Evolutionary conservation across 257 asterid genomes (phyloP).

Genomic region (Oldenlandia corymbosa): DNA sequence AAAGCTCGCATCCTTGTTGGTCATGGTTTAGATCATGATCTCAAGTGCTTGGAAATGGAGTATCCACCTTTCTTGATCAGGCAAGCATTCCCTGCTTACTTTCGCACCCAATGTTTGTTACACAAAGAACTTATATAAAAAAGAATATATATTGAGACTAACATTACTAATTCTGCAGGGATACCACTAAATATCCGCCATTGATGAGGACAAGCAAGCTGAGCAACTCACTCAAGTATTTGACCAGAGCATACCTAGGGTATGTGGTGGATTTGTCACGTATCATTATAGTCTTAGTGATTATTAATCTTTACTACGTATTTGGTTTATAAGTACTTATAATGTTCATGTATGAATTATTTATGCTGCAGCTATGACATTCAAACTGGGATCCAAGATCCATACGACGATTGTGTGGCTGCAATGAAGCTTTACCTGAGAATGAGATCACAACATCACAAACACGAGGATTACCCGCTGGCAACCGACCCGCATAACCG

Average conservation of each 20-base stretch:
- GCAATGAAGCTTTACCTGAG: conserved; percentile 66
- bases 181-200: conserved; percentile 78
- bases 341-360: too few relatives aligned
- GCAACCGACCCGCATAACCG: conserved; percentile 70
- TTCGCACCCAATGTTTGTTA: too few relatives aligned
- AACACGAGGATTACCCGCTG: conserved; percentile 47
- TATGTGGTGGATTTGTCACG: conserved; percentile 20
- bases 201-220: conserved; percentile 91
- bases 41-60: conserved; percentile 70
- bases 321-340: too few relatives aligned
- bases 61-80: conserved; percentile 65
- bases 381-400: conserved; percentile 74
- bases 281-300: too few relatives aligned
- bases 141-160: not conserved
- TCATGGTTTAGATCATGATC: conserved; percentile 81
- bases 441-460: conserved; percentile 69
- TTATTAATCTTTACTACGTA: too few relatives aligned
- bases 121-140: too few relatives aligned
- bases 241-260: conserved; percentile 80
- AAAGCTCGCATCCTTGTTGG: conserved; percentile 79
- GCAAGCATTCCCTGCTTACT: too few relatives aligned
- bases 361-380: conserved; percentile 63
- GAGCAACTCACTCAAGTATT: conserved; percentile 78
- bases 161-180: conserved; percentile 40
- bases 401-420: conserved; percentile 84